Percentiles rank a stretch among this genome's conserved stretches.
Evolutionary conservation across 2,329 filamentous ascomycete genomes (phyloP).

Genomic region (Colletotrichum orchidophilum): DNA sequence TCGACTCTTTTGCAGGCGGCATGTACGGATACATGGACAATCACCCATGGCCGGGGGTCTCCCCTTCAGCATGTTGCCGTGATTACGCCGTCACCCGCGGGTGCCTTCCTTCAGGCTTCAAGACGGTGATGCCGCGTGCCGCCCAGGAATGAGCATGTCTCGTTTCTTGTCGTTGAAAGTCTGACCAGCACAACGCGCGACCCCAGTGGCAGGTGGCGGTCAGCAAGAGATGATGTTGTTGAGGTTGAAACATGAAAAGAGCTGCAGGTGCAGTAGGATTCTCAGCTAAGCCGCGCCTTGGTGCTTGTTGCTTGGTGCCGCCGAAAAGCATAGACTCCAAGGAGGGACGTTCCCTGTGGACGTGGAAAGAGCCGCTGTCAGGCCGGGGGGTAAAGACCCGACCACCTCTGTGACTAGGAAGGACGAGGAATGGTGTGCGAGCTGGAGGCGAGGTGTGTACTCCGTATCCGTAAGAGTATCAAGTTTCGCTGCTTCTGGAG

Average conservation of each 20-base stretch:
- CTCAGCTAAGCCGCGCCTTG: not conserved
- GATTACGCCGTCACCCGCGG: not conserved
- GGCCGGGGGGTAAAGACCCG: not conserved
- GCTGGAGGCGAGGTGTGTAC: not conserved
- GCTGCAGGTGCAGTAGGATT: not conserved
- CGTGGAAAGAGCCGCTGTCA: not conserved
- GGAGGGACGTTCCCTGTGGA: not conserved
- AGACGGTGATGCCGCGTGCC: not conserved
- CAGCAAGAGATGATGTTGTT: not conserved
- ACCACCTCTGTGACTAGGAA: not conserved
- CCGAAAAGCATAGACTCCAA: not conserved
- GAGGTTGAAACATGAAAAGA: not conserved
- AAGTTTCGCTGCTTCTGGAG: no score
- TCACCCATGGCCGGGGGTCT: not conserved
- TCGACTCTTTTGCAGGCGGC: not conserved
- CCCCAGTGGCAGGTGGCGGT: no score
- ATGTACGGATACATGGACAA: not conserved
- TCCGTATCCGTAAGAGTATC: no score
- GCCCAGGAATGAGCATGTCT: not conserved
- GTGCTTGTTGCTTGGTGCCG: not conserved
- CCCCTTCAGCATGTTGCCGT: not conserved
- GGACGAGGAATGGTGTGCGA: not conserved
- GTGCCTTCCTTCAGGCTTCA: not conserved
- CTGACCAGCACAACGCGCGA: not conserved
- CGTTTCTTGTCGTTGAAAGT: not conserved